phyloP scores from a whole-genome alignment of 441 rosid species.

The Biscutella auriculata region DNA sequence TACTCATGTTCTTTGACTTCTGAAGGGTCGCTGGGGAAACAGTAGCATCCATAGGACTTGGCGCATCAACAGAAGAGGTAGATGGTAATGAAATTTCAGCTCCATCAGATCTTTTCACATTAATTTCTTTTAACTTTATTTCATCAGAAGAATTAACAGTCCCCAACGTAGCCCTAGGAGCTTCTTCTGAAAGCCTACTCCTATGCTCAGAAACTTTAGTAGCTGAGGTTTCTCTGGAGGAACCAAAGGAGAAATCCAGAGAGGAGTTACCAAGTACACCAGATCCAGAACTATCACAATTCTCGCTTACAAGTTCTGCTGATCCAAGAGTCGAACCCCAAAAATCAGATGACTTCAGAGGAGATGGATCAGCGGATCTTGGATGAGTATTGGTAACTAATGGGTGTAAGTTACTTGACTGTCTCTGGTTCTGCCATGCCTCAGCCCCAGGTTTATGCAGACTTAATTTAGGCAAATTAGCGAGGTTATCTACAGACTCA shows the following conservation, averaged over 20 bases:
- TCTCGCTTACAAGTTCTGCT: slow-evolving; percentile 18
- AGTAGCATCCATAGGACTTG: slow-evolving; percentile 13
- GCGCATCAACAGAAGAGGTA: slow-evolving; percentile 4
- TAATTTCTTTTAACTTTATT: not conserved
- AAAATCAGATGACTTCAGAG: slow-evolving; percentile 37
- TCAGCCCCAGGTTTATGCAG: slow-evolving; percentile 21
- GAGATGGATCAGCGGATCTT: slow-evolving; percentile 21
- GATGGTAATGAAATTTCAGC: slow-evolving; percentile 17
- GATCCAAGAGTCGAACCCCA: slow-evolving; percentile 47
- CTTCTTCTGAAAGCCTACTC: slow-evolving; percentile 8
- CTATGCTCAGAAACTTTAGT: slow-evolving; percentile 14
- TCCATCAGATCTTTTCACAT: slow-evolving; percentile 15
- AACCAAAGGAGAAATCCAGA: slow-evolving; percentile 32
- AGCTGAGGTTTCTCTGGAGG: slow-evolving; percentile 24
- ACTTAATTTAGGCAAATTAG: slow-evolving; percentile 21
- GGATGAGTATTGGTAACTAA: slow-evolving; percentile 5
- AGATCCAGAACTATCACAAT: slow-evolving; percentile 21
- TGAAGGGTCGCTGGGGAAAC: slow-evolving; percentile 16
- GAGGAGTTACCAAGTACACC: slow-evolving; percentile 24
- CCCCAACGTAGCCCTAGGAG: not conserved
- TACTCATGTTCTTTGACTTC: slow-evolving; percentile 18
- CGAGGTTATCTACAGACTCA: slow-evolving; percentile 37
- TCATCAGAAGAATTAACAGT: not conserved
- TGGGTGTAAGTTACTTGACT: slow-evolving; percentile 24
- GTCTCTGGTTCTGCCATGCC: slow-evolving; percentile 23